A percentile compares a stretch with the other conserved stretches of the same genome.
phyloP scores from a whole-genome alignment of 1,284 basidiomycete genomes.

The Marasmius fiardii region DNA sequence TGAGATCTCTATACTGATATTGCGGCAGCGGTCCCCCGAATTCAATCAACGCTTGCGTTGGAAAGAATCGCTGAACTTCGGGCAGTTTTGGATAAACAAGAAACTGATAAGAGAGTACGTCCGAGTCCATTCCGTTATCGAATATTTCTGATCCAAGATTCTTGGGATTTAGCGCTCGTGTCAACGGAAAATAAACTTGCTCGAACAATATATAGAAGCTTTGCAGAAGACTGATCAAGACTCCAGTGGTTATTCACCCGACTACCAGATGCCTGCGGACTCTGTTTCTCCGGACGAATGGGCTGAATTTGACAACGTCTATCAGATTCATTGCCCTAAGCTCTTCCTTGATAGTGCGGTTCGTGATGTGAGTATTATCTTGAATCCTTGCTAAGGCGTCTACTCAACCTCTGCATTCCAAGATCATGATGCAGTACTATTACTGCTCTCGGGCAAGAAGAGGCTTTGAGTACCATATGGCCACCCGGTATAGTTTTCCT shows the following conservation, averaged over 20 bases:
- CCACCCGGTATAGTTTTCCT: slow-evolving; percentile 59
- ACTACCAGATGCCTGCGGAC: slow-evolving; percentile 66
- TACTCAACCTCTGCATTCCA: slow-evolving; percentile 8
- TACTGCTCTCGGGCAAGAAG: slow-evolving; percentile 75
- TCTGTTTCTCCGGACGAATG: slow-evolving; percentile 69
- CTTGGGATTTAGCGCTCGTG: slow-evolving; percentile 19
- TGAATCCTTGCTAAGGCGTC: background rate
- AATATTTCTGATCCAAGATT: background rate
- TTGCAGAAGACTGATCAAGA: slow-evolving; percentile 45
- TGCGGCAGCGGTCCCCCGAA: slow-evolving; percentile 54
- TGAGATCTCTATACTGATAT: slow-evolving; percentile 1
- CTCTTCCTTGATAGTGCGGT: slow-evolving; percentile 79
- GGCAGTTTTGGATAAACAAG: slow-evolving; percentile 25
- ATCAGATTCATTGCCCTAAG: slow-evolving; percentile 87
- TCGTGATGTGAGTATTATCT: slow-evolving; percentile 57
- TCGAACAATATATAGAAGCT: slow-evolving; percentile 60
- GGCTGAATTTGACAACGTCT: slow-evolving; percentile 86
- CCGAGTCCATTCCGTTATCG: background rate
- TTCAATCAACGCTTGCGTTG: slow-evolving; percentile 67
- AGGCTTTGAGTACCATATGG: slow-evolving; percentile 87
- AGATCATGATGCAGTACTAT: slow-evolving; percentile 90
- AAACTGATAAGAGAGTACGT: slow-evolving; percentile 12
- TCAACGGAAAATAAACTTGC: slow-evolving; percentile 53
- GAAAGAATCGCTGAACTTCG: slow-evolving; percentile 53
- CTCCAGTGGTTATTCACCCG: slow-evolving; percentile 32